Base-by-base conservation (phyloP, 225 moss, liverwort and hornwort species). In the Pseudisothecium myosuroides region DNA sequence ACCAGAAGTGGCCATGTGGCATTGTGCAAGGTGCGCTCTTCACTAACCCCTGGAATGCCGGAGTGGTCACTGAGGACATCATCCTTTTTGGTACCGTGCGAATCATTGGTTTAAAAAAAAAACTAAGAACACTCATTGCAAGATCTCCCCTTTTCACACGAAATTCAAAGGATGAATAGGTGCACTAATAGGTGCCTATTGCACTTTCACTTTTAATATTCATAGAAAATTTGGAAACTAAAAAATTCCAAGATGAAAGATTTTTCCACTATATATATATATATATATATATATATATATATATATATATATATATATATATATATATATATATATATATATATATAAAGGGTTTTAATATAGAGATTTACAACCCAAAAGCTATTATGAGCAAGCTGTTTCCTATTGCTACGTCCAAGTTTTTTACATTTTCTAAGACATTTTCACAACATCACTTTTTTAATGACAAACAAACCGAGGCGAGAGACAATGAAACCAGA, bases 31-130 rank as follows among this genome's bases (percentile, higher is more conserved):
- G 11, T 32, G 16, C 12, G 3, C 78, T 76, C 36, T 22, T 49
- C 5, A 32, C 32, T 20, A 18, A 19, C 17, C 50, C 50, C 7
- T 34, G 45, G 32, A 50, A 29, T 0, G 1, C 7, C 1, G 11
- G 18, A 7, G 1, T 34, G 50, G 12, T 13, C 76, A 11, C 4
- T 15, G 14, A 14, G 52, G 14, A 52, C 21, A 52, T 76, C 34
- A 76, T 34, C 32, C 19, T 34, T 34, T 50, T 34, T 0, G 2
- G 13, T 22, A 21, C 13, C 1, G 0, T 52, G 36, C 1, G 2
- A 52, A 50, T 34, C 32, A 50, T 50, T 52, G 2, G 34, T 3
- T 32, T 14, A 0, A 16, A 47, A 21, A 50, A 32, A 32, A 4
- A 13, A 39, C 8, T 0, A 21, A 5, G 13, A 76, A 21, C 34